Evolutionary conservation across 2,329 filamentous ascomycete genomes (phyloP).

Genomic region (Stagonosporopsis chrysanthemi): DNA sequence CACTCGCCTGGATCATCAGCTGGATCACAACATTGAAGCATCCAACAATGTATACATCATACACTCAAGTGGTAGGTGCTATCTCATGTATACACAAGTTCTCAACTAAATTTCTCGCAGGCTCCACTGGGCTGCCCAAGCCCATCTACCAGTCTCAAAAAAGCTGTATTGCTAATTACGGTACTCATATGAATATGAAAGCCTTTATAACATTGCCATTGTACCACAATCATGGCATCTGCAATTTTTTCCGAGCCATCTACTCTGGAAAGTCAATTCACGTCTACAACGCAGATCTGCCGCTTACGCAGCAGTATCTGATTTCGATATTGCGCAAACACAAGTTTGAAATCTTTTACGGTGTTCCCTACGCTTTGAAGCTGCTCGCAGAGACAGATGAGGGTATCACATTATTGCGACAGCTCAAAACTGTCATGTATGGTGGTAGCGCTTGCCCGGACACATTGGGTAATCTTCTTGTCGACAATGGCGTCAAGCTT

Average conservation of each 20-base stretch:
- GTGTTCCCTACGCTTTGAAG: conserved; percentile 71
- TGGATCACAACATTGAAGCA: conserved; percentile 28
- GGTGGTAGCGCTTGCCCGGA: conserved; percentile 67
- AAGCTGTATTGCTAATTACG: conserved; percentile 32
- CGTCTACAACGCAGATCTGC: conserved; percentile 35
- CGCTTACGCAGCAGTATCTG: conserved; percentile 29
- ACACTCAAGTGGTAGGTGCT: conserved; percentile 30
- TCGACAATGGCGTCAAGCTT: conserved; percentile 62
- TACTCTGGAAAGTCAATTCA: conserved; percentile 35
- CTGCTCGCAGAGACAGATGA: conserved; percentile 65
- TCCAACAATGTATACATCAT: conserved; percentile 35
- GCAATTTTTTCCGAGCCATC: conserved; percentile 37
- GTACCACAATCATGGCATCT: conserved; percentile 40
- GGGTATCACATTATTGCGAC: conserved; percentile 59
- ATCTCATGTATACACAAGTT: too few relatives aligned
- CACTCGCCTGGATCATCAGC: conserved; percentile 33
- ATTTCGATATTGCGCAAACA: conserved; percentile 27
- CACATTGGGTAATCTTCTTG: conserved; percentile 62
- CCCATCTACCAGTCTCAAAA: conserved; percentile 67
- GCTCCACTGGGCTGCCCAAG: conserved; percentile 69
- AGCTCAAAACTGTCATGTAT: conserved; percentile 64
- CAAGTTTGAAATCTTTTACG: conserved; percentile 65
- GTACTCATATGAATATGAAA: conserved; percentile 30
- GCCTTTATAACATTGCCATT: conserved; percentile 35
- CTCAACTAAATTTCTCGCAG: neutral